Conservation (phyloP, 2,329 filamentous ascomycete genomes). For the Cryphonectria naterciae region DNA sequence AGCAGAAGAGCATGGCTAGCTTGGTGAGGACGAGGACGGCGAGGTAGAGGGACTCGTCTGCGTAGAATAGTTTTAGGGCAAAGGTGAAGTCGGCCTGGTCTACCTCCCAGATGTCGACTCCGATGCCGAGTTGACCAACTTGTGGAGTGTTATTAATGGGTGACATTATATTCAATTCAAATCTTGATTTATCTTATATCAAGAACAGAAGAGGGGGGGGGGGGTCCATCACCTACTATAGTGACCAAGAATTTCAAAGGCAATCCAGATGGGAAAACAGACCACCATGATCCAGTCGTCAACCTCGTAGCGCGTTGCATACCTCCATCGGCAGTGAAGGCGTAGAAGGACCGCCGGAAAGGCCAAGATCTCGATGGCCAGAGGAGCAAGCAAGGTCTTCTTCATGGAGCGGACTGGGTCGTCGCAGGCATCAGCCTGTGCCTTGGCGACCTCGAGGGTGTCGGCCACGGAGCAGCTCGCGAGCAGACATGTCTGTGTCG, state of each 20-base stretch:
- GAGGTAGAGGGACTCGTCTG: conserved; percentile 41
- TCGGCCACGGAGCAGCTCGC: conserved; percentile 35
- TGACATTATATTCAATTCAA: background rate
- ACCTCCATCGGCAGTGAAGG: conserved; percentile 43
- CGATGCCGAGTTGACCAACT: conserved; percentile 39
- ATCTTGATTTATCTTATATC: background rate
- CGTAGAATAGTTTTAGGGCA: conserved; percentile 41
- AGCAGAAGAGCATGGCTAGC: conserved; percentile 38
- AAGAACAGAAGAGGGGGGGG: too few species aligned
- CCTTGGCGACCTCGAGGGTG: conserved; percentile 37
- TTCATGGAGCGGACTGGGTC: conserved; percentile 38
- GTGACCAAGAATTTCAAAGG: conserved; percentile 40
- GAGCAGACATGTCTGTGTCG: conserved; percentile 34
- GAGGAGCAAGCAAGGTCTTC: conserved; percentile 38
- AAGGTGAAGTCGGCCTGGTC: conserved; percentile 34
- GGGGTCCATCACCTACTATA: conserved; percentile 34
- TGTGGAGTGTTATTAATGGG: conserved; percentile 28
- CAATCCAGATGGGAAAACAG: conserved; percentile 34
- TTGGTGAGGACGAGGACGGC: conserved; percentile 36
- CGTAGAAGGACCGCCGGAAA: conserved; percentile 41
- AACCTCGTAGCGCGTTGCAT: conserved; percentile 37
- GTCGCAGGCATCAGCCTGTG: conserved; percentile 41
- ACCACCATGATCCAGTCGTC: conserved; percentile 47
- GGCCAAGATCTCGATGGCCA: conserved; percentile 43
- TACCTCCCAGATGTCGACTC: conserved; percentile 45